These are phyloP conservation scores for Colletotrichum sojae DNA, from an alignment of 2,329 filamentous ascomycete species.

Conservation along the genomic window DNA sequence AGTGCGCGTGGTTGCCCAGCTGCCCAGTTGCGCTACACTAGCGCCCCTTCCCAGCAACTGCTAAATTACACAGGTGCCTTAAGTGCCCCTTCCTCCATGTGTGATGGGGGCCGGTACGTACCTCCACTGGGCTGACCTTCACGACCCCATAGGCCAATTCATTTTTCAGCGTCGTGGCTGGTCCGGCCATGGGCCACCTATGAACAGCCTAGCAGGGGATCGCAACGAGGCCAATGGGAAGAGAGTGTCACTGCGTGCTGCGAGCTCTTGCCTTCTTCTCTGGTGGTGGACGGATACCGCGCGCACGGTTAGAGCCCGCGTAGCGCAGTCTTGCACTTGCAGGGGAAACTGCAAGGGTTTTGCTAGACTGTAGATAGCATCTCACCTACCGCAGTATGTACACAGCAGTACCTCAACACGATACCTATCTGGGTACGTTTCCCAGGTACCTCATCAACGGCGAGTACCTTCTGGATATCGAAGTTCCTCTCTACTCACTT, in stretches of 20 bases:
- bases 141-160: slow-evolving; percentile 5
- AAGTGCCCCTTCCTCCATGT: neutral
- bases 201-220: slow-evolving; percentile 4
- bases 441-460: too few species aligned
- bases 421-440: too few species aligned
- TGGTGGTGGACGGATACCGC: slow-evolving; percentile 43
- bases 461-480: too few species aligned
- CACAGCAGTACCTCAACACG: too few species aligned
- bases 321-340: slow-evolving; percentile 23
- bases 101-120: slow-evolving; percentile 12
- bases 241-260: neutral
- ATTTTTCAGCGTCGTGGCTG: slow-evolving; percentile 24
- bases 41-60: slow-evolving; percentile 13
- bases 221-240: slow-evolving; percentile 28
- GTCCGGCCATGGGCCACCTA: slow-evolving; percentile 13
- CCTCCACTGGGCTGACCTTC: neutral
- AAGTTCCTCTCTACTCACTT: too few species aligned
- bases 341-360: slow-evolving; percentile 9
- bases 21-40: slow-evolving; percentile 17
- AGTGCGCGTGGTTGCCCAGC: slow-evolving; percentile 29
- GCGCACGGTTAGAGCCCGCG: slow-evolving; percentile 47
- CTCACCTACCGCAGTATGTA: too few species aligned
- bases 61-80: slow-evolving; percentile 16
- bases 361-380: neutral
- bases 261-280: neutral